Evolutionary conservation across 495 filamentous ascomycete genomes (phyloP).

Genomic region (Mytilinidion resinicola): DNA sequence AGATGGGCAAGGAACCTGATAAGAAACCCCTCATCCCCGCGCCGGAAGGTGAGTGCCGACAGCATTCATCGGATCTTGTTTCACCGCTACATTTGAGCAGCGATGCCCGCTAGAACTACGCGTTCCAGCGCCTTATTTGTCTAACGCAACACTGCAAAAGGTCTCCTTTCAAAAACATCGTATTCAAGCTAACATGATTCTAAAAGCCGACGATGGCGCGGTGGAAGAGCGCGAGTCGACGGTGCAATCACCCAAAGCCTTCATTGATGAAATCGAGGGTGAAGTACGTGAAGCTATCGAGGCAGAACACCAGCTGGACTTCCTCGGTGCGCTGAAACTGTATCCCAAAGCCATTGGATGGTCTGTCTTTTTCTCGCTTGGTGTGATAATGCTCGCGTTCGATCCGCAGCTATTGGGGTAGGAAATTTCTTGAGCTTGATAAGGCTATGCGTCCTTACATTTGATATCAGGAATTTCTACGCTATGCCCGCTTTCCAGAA

Average conservation of each 20-base stretch:
- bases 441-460: no score
- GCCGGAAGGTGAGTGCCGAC: no score
- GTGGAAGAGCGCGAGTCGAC: not conserved
- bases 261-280: constrained; percentile 5
- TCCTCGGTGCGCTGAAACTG: constrained; percentile 11
- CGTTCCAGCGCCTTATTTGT: no score
- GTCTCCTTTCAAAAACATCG: no score
- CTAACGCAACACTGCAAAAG: no score
- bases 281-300: constrained; percentile 20
- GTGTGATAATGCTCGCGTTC: constrained; percentile 26
- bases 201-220: not conserved
- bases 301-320: constrained; percentile 16
- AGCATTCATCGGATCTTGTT: no score
- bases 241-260: not conserved
- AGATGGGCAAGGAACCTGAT: no score
- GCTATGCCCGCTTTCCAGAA: constrained; percentile 35
- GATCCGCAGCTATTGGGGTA: constrained; percentile 24
- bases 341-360: constrained; percentile 26
- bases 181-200: not conserved
- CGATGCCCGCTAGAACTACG: no score
- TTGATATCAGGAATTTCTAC: constrained; percentile 25
- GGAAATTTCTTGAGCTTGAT: no score
- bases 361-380: constrained; percentile 26
- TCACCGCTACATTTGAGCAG: no score
- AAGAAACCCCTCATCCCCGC: no score